Conservation (phyloP, 495 filamentous ascomycete genomes). For the Penicillium egyptiacum region DNA sequence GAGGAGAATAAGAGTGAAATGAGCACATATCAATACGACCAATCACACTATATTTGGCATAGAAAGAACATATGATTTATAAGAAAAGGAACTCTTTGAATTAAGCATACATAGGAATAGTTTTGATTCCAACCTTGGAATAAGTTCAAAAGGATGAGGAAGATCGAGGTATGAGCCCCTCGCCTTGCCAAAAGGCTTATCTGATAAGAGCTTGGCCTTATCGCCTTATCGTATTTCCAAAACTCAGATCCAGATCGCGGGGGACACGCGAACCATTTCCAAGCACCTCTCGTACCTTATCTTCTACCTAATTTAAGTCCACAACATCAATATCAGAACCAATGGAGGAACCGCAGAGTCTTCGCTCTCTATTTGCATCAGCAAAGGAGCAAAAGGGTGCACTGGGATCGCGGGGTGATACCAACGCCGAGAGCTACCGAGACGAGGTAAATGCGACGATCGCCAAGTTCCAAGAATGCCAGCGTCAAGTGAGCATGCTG, state of each 20-base stretch:
- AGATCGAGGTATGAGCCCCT: slow-evolving; percentile 1
- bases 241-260: slow-evolving; percentile 26
- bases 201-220: slow-evolving; percentile 16
- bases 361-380: slow-evolving; percentile 56
- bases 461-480: slow-evolving; percentile 68
- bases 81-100: not conserved
- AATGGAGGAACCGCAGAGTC: slow-evolving; percentile 61
- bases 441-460: slow-evolving; percentile 66
- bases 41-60: not conserved
- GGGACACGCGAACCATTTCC: slow-evolving; percentile 6
- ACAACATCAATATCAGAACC: slow-evolving; percentile 1
- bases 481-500: slow-evolving; percentile 63
- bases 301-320: slow-evolving; percentile 9
- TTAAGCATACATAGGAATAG: not conserved
- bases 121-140: not conserved
- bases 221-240: slow-evolving; percentile 22
- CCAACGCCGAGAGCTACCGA: slow-evolving; percentile 62
- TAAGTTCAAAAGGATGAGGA: not conserved
- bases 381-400: slow-evolving; percentile 56
- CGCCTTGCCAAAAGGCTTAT: slow-evolving; percentile 18
- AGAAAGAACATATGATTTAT: not conserved
- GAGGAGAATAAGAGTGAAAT: not conserved
- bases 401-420: slow-evolving; percentile 49
- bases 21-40: not conserved
- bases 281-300: not conserved